A percentile compares a stretch with the other conserved stretches of the same genome.
Conservation (phyloP, 108 stramenopile genomes). For the Skeletonema potamos region DNA sequence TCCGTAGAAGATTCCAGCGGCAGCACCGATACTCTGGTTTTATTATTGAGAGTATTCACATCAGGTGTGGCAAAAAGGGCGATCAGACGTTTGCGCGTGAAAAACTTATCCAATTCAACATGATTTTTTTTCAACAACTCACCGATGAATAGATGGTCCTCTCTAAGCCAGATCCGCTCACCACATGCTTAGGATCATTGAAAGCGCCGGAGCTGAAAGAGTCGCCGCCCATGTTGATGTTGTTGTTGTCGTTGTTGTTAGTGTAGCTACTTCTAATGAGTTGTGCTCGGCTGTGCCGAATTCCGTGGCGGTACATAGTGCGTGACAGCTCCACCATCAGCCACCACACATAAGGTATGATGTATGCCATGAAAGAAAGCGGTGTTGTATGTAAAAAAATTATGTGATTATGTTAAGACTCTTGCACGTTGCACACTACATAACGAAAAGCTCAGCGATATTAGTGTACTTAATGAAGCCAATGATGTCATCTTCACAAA, state of each 20-base stretch:
- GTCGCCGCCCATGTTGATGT: slow-evolving; percentile 13
- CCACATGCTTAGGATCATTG: slow-evolving; percentile 40
- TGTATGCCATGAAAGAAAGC: too few relatives aligned
- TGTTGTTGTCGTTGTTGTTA: background rate
- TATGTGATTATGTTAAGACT: too few relatives aligned
- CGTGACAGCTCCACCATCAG: too few relatives aligned
- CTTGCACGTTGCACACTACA: too few relatives aligned
- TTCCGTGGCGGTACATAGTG: background rate
- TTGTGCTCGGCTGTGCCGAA: background rate
- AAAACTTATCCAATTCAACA: background rate
- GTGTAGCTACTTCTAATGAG: background rate
- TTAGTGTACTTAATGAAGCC: too few relatives aligned
- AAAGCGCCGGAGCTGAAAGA: slow-evolving; percentile 25
- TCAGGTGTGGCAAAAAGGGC: background rate
- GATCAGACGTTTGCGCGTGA: background rate
- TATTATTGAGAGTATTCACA: background rate
- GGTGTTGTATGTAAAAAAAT: too few relatives aligned
- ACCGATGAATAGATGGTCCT: slow-evolving; percentile 38
- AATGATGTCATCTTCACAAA: slow-evolving; percentile 23
- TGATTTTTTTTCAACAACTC: background rate
- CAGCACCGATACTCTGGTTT: slow-evolving; percentile 33
- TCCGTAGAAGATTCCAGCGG: slow-evolving; percentile 42
- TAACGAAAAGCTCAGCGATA: too few relatives aligned
- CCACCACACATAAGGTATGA: too few relatives aligned
- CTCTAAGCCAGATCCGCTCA: slow-evolving; percentile 29